A percentile compares a stretch with the other conserved stretches of the same genome.
Evolutionary conservation across 768 basidiomycete species (phyloP).

Genomic region (Leccinum truebloodii): DNA sequence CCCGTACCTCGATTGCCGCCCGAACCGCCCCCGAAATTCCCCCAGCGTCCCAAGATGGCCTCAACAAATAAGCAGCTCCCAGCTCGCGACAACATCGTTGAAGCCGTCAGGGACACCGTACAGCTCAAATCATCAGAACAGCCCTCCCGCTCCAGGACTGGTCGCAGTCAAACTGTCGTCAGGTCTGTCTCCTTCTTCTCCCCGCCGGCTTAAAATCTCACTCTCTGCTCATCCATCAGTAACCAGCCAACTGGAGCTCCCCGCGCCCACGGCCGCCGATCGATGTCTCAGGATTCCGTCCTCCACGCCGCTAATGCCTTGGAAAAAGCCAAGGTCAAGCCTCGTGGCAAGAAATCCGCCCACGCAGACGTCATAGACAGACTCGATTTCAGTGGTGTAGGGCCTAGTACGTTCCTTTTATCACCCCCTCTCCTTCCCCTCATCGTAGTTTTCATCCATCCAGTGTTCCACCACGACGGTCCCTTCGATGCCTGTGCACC

Average conservation of each 20-base stretch:
- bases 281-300: conserved; percentile 52
- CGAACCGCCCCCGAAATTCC: conserved; percentile 34
- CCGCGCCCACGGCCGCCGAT: conserved; percentile 41
- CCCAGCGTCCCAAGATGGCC: conserved; percentile 29
- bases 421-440: neutral
- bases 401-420: conserved; percentile 62
- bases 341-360: conserved; percentile 66
- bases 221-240: conserved; percentile 13
- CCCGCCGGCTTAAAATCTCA: conserved; percentile 21
- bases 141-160: conserved; percentile 47
- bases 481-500: conserved; percentile 92
- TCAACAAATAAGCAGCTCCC: conserved; percentile 32
- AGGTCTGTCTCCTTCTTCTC: conserved; percentile 23
- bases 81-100: conserved; percentile 46
- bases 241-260: conserved; percentile 23
- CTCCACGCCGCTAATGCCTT: conserved; percentile 38
- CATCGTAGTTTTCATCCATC: conserved; percentile 6
- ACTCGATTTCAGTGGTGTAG: conserved; percentile 83
- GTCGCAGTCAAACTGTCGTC: conserved; percentile 57
- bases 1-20: conserved; percentile 45
- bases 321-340: conserved; percentile 50
- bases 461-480: conserved; percentile 92
- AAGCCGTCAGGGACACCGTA: conserved; percentile 72
- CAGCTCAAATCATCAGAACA: conserved; percentile 48
- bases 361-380: conserved; percentile 91